Conservation (phyloP, 495 filamentous ascomycete genomes). For the Trichoderma reesei region DNA sequence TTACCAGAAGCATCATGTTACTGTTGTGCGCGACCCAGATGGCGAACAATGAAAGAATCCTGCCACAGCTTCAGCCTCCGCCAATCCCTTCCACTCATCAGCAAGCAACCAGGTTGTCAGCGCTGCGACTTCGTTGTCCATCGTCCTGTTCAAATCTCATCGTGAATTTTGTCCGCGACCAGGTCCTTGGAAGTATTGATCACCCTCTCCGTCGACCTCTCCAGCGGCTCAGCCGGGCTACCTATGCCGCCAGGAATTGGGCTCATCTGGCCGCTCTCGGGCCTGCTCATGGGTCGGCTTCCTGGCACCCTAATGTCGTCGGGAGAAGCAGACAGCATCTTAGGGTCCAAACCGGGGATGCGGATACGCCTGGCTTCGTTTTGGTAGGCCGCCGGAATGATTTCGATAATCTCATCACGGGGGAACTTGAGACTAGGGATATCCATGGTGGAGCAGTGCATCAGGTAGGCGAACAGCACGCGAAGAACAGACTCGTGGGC, state of each 20-base stretch:
- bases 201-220: constrained; percentile 34
- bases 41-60: not conserved
- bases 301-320: constrained; percentile 72
- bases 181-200: constrained; percentile 35
- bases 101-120: not conserved
- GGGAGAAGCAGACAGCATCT: constrained; percentile 53
- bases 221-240: constrained; percentile 24
- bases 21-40: not conserved
- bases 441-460: constrained; percentile 95
- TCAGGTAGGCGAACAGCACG: constrained; percentile 93
- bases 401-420: constrained; percentile 95
- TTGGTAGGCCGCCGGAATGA: constrained; percentile 94
- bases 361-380: constrained; percentile 85
- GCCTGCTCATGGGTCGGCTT: constrained; percentile 10
- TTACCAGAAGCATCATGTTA: not conserved
- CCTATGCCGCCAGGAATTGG: constrained; percentile 26
- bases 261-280: constrained; percentile 17
- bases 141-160: constrained; percentile 19
- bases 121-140: not conserved
- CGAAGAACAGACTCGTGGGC: constrained; percentile 95
- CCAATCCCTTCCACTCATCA: not conserved
- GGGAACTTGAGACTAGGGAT: constrained; percentile 93
- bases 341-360: constrained; percentile 39
- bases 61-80: not conserved
- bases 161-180: constrained; percentile 36